phyloP scores from a whole-genome alignment of 495 filamentous ascomycete species.

The Penicillium turbatum region DNA sequence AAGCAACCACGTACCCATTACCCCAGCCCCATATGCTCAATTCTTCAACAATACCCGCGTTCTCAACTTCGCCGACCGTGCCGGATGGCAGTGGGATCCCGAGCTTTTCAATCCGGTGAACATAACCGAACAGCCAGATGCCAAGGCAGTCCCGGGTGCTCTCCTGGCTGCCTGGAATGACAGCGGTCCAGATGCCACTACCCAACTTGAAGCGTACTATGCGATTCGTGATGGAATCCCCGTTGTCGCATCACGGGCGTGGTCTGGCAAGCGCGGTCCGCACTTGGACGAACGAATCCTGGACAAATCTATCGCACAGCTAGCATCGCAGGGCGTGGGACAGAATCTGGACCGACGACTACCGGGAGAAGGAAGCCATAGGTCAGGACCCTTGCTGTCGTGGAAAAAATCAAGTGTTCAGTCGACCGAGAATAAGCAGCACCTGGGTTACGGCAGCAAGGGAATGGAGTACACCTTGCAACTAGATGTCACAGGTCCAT shows the following conservation, averaged over 20 bases:
- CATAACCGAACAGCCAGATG: slow-evolving; percentile 27
- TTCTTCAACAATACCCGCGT: slow-evolving; percentile 49
- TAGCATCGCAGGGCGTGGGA: slow-evolving; percentile 37
- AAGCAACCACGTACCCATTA: slow-evolving; percentile 50
- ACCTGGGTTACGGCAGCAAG: slow-evolving; percentile 43
- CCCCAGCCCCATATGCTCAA: slow-evolving; percentile 51
- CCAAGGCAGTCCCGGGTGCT: slow-evolving; percentile 41
- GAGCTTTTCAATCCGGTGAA: slow-evolving; percentile 46
- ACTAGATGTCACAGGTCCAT: slow-evolving; percentile 36
- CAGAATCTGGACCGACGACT: slow-evolving; percentile 49
- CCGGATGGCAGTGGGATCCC: slow-evolving; percentile 50
- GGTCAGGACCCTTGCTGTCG: background rate
- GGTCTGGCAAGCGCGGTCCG: slow-evolving; percentile 41
- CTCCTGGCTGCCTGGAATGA: slow-evolving; percentile 56
- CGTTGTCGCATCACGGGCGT: slow-evolving; percentile 40
- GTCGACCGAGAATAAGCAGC: background rate
- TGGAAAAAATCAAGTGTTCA: slow-evolving; percentile 3
- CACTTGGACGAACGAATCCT: slow-evolving; percentile 25
- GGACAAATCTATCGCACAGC: slow-evolving; percentile 26
- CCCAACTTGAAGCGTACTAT: slow-evolving; percentile 53
- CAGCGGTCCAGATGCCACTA: slow-evolving; percentile 53
- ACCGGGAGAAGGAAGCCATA: background rate
- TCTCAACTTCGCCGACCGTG: slow-evolving; percentile 41
- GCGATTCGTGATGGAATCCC: slow-evolving; percentile 50
- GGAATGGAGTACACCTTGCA: slow-evolving; percentile 50